A percentile compares a stretch with the other conserved stretches of the same genome.
phyloP scores from a whole-genome alignment of 2,329 filamentous ascomycete species.

The Alternaria rosae region DNA sequence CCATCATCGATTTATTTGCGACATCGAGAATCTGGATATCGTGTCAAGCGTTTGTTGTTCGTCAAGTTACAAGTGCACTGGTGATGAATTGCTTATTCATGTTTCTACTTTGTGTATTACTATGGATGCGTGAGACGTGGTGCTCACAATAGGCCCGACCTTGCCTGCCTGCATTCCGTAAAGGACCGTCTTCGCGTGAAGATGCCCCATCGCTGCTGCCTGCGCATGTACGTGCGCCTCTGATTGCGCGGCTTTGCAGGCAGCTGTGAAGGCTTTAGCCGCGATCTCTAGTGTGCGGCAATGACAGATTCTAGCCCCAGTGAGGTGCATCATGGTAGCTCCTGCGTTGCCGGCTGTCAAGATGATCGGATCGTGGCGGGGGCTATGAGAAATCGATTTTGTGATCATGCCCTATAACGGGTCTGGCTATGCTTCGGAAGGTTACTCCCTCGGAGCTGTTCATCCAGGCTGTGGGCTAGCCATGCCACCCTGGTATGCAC shows the following conservation, averaged over 20 bases:
- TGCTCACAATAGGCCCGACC: not conserved
- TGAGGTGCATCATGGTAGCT: not conserved
- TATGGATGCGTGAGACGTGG: not conserved
- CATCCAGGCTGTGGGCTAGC: conserved; percentile 34
- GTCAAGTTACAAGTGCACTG: not conserved
- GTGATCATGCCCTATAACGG: not conserved
- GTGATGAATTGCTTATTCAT: not conserved
- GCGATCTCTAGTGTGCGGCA: not conserved
- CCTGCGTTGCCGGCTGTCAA: not conserved
- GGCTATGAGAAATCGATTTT: not conserved
- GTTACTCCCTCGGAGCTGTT: not conserved
- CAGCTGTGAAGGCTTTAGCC: not conserved
- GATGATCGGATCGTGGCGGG: not conserved
- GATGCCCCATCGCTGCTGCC: not conserved
- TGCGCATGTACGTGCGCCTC: not conserved
- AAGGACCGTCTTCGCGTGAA: not conserved
- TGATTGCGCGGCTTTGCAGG: not conserved
- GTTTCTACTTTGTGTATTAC: not conserved
- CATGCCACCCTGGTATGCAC: conserved; percentile 53
- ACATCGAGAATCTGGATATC: not conserved
- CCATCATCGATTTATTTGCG: not conserved
- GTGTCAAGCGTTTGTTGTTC: too few species aligned
- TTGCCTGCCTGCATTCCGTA: not conserved
- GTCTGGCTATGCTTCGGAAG: not conserved
- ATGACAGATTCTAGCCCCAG: not conserved